phyloP scores from a whole-genome alignment of 106 monocot species.

The Iris macrosiphon region DNA sequence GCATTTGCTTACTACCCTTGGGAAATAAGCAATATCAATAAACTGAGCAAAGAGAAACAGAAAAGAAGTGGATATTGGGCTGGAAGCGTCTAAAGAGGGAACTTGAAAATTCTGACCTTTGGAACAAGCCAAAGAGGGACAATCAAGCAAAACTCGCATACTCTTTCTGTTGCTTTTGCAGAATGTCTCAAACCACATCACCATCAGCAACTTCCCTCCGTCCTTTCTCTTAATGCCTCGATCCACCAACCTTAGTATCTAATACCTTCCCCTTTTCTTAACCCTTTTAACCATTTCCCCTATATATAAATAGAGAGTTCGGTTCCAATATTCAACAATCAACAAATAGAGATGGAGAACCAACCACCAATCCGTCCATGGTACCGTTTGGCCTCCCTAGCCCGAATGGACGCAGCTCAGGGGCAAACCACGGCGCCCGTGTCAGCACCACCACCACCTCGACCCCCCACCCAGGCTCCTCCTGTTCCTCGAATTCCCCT shows the following conservation, averaged over 20 bases:
- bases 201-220: too few species aligned
- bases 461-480: background rate
- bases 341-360: slow-evolving; percentile 44
- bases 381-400: slow-evolving; percentile 33
- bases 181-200: too few species aligned
- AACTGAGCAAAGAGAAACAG: too few species aligned
- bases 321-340: background rate
- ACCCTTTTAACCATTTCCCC: background rate
- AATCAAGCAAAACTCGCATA: too few species aligned
- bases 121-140: too few species aligned
- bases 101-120: too few species aligned
- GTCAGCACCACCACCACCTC: background rate
- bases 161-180: too few species aligned
- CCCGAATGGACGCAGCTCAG: slow-evolving; percentile 8
- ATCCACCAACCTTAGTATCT: background rate
- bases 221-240: background rate
- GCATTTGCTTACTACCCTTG: too few species aligned
- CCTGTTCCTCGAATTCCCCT: background rate
- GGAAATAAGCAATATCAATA: too few species aligned
- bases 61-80: too few species aligned
- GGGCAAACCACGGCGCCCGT: background rate
- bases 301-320: background rate
- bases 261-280: slow-evolving; percentile 4
- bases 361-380: slow-evolving; percentile 25
- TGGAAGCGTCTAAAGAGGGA: too few species aligned